Conservation (phyloP, 176 grass and related monocot species). For the Triticum turgidum region DNA sequence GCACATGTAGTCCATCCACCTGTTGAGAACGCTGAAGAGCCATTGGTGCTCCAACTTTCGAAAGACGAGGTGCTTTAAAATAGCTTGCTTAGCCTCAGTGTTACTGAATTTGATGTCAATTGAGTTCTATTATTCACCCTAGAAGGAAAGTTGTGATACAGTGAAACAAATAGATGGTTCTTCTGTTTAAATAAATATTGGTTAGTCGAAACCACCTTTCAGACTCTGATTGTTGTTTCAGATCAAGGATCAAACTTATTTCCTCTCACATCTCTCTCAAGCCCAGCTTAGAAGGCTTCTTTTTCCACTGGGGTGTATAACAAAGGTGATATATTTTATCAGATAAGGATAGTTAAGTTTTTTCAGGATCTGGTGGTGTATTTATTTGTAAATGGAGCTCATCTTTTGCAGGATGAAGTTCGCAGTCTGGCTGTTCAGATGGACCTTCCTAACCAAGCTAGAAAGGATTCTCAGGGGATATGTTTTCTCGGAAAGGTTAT, state of each 20-base stretch:
- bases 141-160: neutral
- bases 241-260: slow-evolving; percentile 98
- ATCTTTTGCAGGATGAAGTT: slow-evolving; percentile 70
- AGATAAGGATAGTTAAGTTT: neutral
- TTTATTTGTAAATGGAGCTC: slow-evolving; percentile 3
- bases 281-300: slow-evolving; percentile 85
- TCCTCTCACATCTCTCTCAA: slow-evolving; percentile 93
- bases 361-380: neutral
- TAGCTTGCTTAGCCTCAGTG: neutral
- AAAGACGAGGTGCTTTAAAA: slow-evolving; percentile 57
- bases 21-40: slow-evolving; percentile 26
- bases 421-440: slow-evolving; percentile 65
- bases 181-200: slow-evolving; percentile 19
- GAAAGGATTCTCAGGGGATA: slow-evolving; percentile 98
- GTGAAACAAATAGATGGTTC: neutral
- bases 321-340: slow-evolving; percentile 56
- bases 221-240: slow-evolving; percentile 39
- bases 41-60: slow-evolving; percentile 73
- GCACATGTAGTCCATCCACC: slow-evolving; percentile 70
- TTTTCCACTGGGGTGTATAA: slow-evolving; percentile 81
- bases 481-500: slow-evolving; percentile 95
- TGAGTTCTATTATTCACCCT: neutral
- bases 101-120: neutral
- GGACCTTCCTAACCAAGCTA: slow-evolving; percentile 77
- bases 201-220: neutral